Evolutionary conservation across 495 filamentous ascomycete genomes (phyloP).

Genomic region (Penicillium ucsense): DNA sequence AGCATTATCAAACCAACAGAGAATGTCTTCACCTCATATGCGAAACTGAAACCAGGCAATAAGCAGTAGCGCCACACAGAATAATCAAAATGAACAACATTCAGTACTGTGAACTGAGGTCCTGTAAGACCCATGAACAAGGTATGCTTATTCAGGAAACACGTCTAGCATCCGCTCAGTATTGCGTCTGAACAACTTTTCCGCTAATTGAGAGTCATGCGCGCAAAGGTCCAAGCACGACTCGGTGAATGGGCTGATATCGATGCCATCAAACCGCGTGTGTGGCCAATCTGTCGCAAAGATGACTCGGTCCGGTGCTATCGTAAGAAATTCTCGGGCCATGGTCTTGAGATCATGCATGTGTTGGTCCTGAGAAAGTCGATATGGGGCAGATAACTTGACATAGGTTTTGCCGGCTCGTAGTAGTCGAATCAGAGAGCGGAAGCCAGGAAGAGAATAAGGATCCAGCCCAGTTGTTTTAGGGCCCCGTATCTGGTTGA

Average conservation of each 20-base stretch:
- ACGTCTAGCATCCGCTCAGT: conserved; percentile 30
- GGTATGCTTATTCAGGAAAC: conserved; percentile 8
- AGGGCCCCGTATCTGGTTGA: conserved; percentile 3
- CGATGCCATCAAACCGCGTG: conserved; percentile 36
- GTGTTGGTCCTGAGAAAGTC: conserved; percentile 28
- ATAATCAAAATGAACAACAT: not conserved
- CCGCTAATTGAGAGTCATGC: conserved; percentile 24
- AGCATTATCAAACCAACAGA: conserved; percentile 3
- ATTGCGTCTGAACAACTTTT: conserved; percentile 36
- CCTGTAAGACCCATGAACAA: no score
- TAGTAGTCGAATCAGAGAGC: conserved; percentile 31
- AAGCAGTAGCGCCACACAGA: conserved; percentile 1
- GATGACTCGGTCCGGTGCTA: conserved; percentile 29
- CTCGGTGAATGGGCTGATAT: conserved; percentile 36
- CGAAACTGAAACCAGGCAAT: no score
- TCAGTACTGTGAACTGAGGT: no score
- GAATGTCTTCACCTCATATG: not conserved
- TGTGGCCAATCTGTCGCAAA: conserved; percentile 48
- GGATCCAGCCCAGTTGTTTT: conserved; percentile 17
- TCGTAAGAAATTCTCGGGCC: conserved; percentile 26
- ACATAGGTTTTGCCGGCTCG: conserved; percentile 31
- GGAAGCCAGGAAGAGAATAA: conserved; percentile 33
- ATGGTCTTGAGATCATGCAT: conserved; percentile 31
- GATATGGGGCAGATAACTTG: conserved; percentile 43
- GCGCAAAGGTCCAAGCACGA: conserved; percentile 33